Evolutionary conservation across 495 filamentous ascomycete species (phyloP).

Genomic region (Cercophora sp.): DNA sequence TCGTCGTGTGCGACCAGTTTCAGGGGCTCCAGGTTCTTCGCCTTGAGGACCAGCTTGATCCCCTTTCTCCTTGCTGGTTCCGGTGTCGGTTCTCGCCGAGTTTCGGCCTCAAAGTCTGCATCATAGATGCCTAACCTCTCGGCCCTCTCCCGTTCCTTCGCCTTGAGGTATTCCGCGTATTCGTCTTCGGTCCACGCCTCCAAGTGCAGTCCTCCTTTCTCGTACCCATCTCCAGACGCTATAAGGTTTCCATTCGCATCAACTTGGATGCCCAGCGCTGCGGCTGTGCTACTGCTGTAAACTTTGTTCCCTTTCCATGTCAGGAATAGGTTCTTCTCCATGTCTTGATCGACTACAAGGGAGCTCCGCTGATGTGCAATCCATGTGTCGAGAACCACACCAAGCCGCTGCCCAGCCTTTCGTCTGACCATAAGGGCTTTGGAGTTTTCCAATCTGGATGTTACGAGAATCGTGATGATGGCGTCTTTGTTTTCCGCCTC

Average conservation of each 20-base stretch:
- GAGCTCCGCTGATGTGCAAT: constrained; percentile 2
- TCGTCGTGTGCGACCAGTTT: constrained; percentile 35
- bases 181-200: constrained; percentile 68
- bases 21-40: constrained; percentile 34
- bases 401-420: constrained; percentile 18
- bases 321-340: constrained; percentile 55
- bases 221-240: constrained; percentile 30
- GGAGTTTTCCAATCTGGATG: constrained; percentile 14
- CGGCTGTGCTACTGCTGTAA: constrained; percentile 69
- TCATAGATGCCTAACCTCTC: constrained; percentile 23
- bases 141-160: constrained; percentile 34
- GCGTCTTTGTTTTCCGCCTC: constrained; percentile 3
- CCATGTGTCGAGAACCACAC: constrained; percentile 19
- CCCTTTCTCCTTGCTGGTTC: constrained; percentile 42
- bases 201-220: constrained; percentile 53
- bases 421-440: constrained; percentile 9
- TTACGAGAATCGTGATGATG: constrained; percentile 14
- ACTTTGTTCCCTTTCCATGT: constrained; percentile 74
- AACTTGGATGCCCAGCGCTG: constrained; percentile 56
- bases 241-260: constrained; percentile 34
- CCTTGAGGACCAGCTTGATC: constrained; percentile 53
- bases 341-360: constrained; percentile 6
- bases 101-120: constrained; percentile 7
- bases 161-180: constrained; percentile 45
- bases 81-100: constrained; percentile 9